phyloP scores from a whole-genome alignment of 2,329 filamentous ascomycete species.

The Nigrospora osmanthi region DNA sequence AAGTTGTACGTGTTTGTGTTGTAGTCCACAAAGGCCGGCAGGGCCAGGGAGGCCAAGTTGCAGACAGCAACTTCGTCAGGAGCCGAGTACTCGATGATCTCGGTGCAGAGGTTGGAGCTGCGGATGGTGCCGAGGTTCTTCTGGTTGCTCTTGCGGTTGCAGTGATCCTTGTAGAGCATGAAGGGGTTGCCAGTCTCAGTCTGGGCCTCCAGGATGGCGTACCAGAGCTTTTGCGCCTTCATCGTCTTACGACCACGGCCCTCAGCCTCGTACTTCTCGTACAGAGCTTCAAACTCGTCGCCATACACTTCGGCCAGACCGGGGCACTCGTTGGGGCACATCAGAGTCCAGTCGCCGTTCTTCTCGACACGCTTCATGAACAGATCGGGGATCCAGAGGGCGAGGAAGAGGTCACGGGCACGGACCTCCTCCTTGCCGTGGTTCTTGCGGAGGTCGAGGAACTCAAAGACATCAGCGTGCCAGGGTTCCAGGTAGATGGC shows the following conservation, averaged over 20 bases:
- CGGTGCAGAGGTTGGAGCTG: constrained; percentile 97
- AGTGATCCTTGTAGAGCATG: constrained; percentile 98
- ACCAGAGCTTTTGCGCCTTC: constrained; percentile 99
- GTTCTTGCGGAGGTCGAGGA: constrained; percentile 97
- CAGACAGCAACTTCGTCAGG: constrained; percentile 98
- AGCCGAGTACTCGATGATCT: constrained; percentile 95
- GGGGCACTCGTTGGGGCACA: constrained; percentile 95
- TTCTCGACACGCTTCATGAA: constrained; percentile 99
- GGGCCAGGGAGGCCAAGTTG: constrained; percentile 89
- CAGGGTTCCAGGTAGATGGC: constrained; percentile 98
- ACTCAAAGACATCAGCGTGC: constrained; percentile 97
- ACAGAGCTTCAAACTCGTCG: constrained; percentile 92
- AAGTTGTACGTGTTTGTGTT: constrained; percentile 84
- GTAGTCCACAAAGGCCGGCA: constrained; percentile 87
- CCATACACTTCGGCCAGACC: constrained; percentile 95
- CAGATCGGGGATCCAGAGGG: constrained; percentile 95
- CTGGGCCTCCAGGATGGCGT: constrained; percentile 94
- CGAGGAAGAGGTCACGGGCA: constrained; percentile 94
- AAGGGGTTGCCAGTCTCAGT: constrained; percentile 98
- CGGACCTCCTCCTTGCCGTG: constrained; percentile 98
- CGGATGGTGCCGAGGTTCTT: constrained; percentile 98
- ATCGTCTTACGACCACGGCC: constrained; percentile 84
- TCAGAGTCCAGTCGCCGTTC: constrained; percentile 94
- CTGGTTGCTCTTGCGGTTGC: constrained; percentile 99
- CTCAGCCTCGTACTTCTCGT: constrained; percentile 85